phyloP scores from a whole-genome alignment of 208 protist species.

The Leishmania gerbilli region DNA sequence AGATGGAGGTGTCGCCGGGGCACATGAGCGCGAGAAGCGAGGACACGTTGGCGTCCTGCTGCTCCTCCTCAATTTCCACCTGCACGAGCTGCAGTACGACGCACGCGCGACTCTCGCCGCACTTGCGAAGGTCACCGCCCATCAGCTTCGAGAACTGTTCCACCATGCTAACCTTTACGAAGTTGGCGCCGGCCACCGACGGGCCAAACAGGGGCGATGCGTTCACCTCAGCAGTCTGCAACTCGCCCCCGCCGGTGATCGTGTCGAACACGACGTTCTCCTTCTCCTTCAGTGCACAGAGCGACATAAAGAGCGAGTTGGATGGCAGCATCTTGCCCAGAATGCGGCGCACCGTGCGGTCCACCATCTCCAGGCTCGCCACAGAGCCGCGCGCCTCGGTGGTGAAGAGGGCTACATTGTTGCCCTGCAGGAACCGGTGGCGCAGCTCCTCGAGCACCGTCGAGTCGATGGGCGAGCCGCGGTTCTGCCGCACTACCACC shows the following conservation, averaged over 20 bases:
- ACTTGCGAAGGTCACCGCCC: slow-evolving; percentile 34
- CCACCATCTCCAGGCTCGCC: slow-evolving; percentile 47
- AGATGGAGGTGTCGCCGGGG: slow-evolving; percentile 35
- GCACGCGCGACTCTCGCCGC: slow-evolving; percentile 40
- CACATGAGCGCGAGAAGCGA: slow-evolving; percentile 37
- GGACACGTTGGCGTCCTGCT: slow-evolving; percentile 38
- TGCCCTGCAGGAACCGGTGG: slow-evolving; percentile 42
- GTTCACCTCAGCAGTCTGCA: slow-evolving; percentile 27
- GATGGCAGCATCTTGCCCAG: slow-evolving; percentile 33
- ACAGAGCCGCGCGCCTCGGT: slow-evolving; percentile 48
- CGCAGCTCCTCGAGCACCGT: slow-evolving; percentile 40
- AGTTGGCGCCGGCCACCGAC: slow-evolving; percentile 23
- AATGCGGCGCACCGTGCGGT: slow-evolving; percentile 45
- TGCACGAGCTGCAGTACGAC: slow-evolving; percentile 50
- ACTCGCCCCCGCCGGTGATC: slow-evolving; percentile 24
- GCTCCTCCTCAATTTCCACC: slow-evolving; percentile 24
- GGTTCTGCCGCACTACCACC: slow-evolving; percentile 36
- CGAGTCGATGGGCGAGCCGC: slow-evolving; percentile 35
- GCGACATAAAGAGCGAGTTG: slow-evolving; percentile 41
- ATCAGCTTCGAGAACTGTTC: slow-evolving; percentile 36
- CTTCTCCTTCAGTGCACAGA: slow-evolving; percentile 39
- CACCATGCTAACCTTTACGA: slow-evolving; percentile 26
- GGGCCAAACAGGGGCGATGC: slow-evolving; percentile 42
- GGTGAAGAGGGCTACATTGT: slow-evolving; percentile 60
- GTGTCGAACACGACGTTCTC: slow-evolving; percentile 33